phyloP scores from a whole-genome alignment of 495 filamentous ascomycete species.

The Daldinia concentrica region DNA sequence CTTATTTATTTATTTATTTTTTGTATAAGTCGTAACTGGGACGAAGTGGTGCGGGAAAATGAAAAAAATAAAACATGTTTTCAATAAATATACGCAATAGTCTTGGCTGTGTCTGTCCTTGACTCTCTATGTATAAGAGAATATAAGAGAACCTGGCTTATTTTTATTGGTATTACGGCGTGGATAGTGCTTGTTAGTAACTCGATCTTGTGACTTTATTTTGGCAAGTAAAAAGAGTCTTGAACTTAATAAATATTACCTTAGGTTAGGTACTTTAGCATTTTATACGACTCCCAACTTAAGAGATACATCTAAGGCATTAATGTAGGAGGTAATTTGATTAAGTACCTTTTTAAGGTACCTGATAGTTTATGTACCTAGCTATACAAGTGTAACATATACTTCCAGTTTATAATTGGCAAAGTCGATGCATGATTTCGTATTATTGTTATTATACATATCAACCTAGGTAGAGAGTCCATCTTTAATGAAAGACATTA shows the following conservation, averaged over 20 bases:
- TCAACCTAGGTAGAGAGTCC: not conserved
- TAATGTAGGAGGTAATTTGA: not conserved
- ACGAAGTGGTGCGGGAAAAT: not conserved
- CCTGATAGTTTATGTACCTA: too few species aligned
- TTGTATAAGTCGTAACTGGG: conserved; percentile 1
- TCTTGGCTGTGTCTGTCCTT: conserved; percentile 3
- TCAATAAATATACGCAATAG: conserved; percentile 1
- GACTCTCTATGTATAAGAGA: too few species aligned
- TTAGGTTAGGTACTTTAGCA: not conserved
- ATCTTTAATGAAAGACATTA: not conserved
- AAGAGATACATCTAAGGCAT: not conserved
- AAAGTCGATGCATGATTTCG: too few species aligned
- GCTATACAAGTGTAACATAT: not conserved
- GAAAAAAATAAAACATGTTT: not conserved
- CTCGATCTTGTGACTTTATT: not conserved
- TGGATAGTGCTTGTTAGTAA: not conserved
- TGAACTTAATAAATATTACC: not conserved
- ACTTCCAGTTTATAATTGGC: too few species aligned
- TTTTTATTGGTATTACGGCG: not conserved
- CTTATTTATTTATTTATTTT: too few species aligned
- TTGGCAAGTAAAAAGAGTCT: not conserved
- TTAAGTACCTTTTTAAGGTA: not conserved
- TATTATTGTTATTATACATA: too few species aligned
- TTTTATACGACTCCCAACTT: not conserved
- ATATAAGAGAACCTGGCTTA: not conserved